phyloP scores from a whole-genome alignment of 2,329 filamentous ascomycete species.

The Fusarium citri region DNA sequence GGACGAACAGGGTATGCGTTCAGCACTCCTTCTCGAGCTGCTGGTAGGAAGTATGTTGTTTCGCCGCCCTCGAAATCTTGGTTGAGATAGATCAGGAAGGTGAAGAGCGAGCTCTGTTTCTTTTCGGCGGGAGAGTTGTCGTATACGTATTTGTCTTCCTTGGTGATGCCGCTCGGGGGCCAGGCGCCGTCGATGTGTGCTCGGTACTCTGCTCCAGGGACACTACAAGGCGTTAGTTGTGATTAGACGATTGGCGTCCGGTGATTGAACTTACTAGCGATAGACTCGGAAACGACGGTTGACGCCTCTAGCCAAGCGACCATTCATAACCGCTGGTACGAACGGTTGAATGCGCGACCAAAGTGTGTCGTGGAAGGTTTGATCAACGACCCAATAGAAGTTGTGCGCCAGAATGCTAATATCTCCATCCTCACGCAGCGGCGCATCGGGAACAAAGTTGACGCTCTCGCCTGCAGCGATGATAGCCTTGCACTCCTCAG shows the following conservation, averaged over 20 bases:
- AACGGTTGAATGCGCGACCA: slow-evolving; percentile 71
- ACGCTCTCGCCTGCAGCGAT: slow-evolving; percentile 74
- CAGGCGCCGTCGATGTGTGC: slow-evolving; percentile 79
- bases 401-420: slow-evolving; percentile 76
- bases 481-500: slow-evolving; percentile 72
- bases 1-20: slow-evolving; percentile 77
- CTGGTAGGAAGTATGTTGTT: slow-evolving; percentile 77
- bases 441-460: slow-evolving; percentile 75
- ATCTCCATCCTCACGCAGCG: slow-evolving; percentile 73
- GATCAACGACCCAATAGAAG: slow-evolving; percentile 78
- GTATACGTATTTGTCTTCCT: slow-evolving; percentile 71
- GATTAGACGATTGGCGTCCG: rapidly evolving
- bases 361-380: slow-evolving; percentile 69
- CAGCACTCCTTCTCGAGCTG: slow-evolving; percentile 70
- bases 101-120: slow-evolving; percentile 75
- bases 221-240: slow-evolving; percentile 41
- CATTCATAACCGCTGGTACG: slow-evolving; percentile 66
- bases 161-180: slow-evolving; percentile 74
- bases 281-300: slow-evolving; percentile 79
- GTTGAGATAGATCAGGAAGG: slow-evolving; percentile 76
- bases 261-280: slow-evolving; percentile 60
- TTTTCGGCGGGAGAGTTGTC: slow-evolving; percentile 69
- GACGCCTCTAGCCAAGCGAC: slow-evolving; percentile 69
- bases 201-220: slow-evolving; percentile 77
- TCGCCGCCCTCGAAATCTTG: slow-evolving; percentile 79